Percentiles rank a stretch among this genome's conserved stretches.
Evolutionary conservation across 257 asterid species (phyloP).

Genomic region (Solanum etuberosum): DNA sequence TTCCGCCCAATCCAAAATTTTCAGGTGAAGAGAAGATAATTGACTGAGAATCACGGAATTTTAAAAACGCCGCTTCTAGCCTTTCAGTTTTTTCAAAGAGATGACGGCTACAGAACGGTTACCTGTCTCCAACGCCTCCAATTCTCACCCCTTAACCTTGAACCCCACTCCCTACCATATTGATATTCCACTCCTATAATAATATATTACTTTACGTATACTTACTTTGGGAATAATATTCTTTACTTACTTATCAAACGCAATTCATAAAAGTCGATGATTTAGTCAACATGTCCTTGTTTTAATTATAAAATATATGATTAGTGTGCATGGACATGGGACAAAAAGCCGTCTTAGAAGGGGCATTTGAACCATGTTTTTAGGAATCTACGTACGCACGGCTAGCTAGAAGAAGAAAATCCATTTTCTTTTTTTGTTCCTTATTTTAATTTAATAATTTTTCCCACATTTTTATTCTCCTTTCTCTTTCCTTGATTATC

Average conservation of each 20-base stretch:
- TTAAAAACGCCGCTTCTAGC: background rate
- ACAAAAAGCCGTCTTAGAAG: background rate
- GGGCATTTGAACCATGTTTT: background rate
- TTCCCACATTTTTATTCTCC: background rate
- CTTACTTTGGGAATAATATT: background rate
- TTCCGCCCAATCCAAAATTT: no score
- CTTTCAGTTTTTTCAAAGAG: no score
- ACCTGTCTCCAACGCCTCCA: background rate
- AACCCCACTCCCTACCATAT: no score
- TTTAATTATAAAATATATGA: background rate
- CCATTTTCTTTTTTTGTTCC: no score
- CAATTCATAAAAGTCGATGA: background rate
- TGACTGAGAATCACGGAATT: background rate
- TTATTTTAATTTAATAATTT: background rate
- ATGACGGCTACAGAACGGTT: background rate
- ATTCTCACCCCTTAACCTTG: background rate
- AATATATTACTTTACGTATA: no score
- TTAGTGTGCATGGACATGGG: background rate
- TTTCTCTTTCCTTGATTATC: background rate
- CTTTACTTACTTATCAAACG: background rate
- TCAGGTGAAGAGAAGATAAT: no score
- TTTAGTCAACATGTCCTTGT: background rate
- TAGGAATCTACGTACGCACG: background rate
- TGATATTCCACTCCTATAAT: no score
- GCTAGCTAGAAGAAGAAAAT: background rate